Evolutionary conservation across 2,329 filamentous ascomycete species (phyloP).

Genomic region (Helminthosporium solani): DNA sequence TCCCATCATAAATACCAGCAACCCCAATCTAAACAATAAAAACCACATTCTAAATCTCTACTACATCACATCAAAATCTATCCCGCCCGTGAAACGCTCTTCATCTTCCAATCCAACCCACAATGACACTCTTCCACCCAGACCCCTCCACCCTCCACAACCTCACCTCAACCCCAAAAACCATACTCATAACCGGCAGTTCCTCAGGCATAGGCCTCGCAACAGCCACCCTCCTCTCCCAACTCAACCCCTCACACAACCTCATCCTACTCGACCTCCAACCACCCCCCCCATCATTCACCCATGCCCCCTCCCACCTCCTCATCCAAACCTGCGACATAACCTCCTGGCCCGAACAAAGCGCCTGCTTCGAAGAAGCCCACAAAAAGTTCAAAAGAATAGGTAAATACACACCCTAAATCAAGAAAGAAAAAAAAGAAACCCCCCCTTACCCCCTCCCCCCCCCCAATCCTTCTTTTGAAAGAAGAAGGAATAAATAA

Average conservation of each 20-base stretch:
- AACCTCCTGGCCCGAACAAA: constrained; percentile 48
- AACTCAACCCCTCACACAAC: constrained; percentile 43
- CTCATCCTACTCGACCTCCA: constrained; percentile 46
- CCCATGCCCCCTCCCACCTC: constrained; percentile 25
- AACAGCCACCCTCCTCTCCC: constrained; percentile 43
- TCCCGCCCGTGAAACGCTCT: too few relatives aligned
- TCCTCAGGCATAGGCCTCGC: constrained; percentile 46
- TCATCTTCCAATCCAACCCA: not conserved
- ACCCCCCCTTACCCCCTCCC: too few relatives aligned
- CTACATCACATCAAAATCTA: too few relatives aligned
- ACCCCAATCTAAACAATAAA: too few relatives aligned
- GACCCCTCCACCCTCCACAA: constrained; percentile 15
- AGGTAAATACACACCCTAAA: too few relatives aligned
- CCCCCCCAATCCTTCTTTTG: too few relatives aligned
- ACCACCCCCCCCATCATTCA: constrained; percentile 36
- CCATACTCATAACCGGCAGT: constrained; percentile 44
- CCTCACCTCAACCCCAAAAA: constrained; percentile 31
- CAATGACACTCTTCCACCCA: constrained; percentile 31
- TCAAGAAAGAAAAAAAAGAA: too few relatives aligned
- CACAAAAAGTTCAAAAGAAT: constrained; percentile 47
- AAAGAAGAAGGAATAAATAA: too few relatives aligned
- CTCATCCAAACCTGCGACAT: constrained; percentile 48
- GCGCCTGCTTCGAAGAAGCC: constrained; percentile 47
- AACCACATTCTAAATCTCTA: too few relatives aligned
- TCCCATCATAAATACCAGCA: not conserved